Evolutionary conservation across 2,329 filamentous ascomycete species (phyloP), one percentile per base, ranked within the genome.

Genomic region (Talaromyces sp.): DNA sequence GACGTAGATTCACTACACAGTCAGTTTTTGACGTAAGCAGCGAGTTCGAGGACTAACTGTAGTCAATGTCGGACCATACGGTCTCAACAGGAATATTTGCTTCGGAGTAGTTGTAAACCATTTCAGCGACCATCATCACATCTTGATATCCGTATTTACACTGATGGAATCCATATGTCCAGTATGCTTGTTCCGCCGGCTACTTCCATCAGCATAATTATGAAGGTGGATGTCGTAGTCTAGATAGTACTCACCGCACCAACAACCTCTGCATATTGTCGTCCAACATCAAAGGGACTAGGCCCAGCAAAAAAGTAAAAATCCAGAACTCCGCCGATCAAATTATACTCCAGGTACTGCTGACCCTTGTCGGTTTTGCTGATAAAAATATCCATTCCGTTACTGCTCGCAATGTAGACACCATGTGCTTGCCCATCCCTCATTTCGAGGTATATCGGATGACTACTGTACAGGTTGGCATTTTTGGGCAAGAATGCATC

Each of bases 151-250:
- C 87, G 67, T 88, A 90, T 69, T 85, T 79, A 70, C 87, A 90
- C 68, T 90, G 82, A 67, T 90, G 86, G 68, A 81, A 80, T 70
- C 87, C 92, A 67, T 96, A 87, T 0, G 89, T 87, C 83, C 87
- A 94, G 78, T 95, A 95, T 70, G 91, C 88, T 73, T 93, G 89
- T 86, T 94, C 88, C 0, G 88, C 88, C 1, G 91, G 91, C 5
- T 66, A 37, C 0, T 22, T 37, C 1, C 3, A 45, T 59, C 15
- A 45, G 56, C 19, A 33, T 31, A 5, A 13, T 27, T 0, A 9
- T 27, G 1, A 37, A 19, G 11, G 3, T 31, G 7, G 5, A 31
- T 5, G 27, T 1, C 27, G 4, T 2, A 37, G n/a, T 22, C 5
- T 37, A 15, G 25, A 8, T 25, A 1, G 59, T 25, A 66, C 64